phyloP scores from a whole-genome alignment of 225 moss, liverwort and hornwort species.

The Physcomitrellopsis africana region DNA sequence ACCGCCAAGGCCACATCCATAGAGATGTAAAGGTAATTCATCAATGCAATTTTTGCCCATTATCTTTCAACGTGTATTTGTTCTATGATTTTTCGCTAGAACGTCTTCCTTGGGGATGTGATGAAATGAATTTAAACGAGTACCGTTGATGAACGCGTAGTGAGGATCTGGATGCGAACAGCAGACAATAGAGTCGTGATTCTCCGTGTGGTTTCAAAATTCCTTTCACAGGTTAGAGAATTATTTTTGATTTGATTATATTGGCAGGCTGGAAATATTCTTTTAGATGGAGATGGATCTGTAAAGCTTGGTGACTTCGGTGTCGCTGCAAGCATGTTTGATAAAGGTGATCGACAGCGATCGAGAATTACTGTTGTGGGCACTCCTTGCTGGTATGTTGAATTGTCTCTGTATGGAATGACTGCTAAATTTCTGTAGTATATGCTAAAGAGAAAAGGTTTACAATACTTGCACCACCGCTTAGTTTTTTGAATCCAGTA shows the following conservation, averaged over 20 bases:
- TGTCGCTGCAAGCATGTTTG: conserved; percentile 93
- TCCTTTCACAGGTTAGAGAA: neutral
- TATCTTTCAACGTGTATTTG: neutral
- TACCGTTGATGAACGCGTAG: neutral
- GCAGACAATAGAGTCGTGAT: neutral
- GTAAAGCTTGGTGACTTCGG: conserved; percentile 97
- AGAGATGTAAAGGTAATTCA: conserved; percentile 77
- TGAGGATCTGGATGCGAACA: neutral
- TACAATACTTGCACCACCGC: neutral
- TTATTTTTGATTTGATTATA: neutral
- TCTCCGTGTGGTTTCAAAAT: neutral
- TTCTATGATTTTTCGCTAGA: neutral
- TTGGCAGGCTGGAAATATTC: conserved; percentile 85
- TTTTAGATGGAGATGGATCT: conserved; percentile 71
- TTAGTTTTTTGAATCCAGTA: neutral
- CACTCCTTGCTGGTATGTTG: conserved; percentile 83
- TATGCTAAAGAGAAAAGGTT: neutral
- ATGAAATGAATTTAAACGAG: neutral
- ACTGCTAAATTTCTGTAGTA: neutral
- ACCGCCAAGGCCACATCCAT: conserved; percentile 92
- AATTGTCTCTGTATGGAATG: conserved; percentile 1
- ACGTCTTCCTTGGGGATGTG: neutral
- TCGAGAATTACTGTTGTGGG: conserved; percentile 90
- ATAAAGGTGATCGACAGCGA: conserved; percentile 87
- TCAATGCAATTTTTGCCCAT: neutral